Conservation (phyloP, 148 eudicot genomes). For the Polygonum maritimum region DNA sequence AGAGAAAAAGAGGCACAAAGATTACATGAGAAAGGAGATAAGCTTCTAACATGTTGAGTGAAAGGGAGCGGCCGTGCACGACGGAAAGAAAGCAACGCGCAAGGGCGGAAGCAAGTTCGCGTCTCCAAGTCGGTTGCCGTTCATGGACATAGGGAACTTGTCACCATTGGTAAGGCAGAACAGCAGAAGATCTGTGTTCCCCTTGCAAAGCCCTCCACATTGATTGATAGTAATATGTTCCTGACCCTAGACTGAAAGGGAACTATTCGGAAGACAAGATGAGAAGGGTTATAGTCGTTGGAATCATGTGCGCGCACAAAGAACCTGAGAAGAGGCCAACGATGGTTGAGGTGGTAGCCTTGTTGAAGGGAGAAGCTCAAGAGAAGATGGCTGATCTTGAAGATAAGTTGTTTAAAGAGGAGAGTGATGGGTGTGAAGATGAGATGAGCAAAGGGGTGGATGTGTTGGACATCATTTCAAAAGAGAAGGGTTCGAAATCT, state of each 20-base stretch:
- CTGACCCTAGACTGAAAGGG: constrained; percentile 58
- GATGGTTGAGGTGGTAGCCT: constrained; percentile 65
- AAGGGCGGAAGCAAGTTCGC: too few relatives aligned
- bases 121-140: constrained; percentile 38
- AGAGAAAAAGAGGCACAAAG: constrained; percentile 10
- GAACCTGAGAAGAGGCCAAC: constrained; percentile 69
- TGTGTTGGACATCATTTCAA: not conserved
- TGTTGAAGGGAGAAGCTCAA: constrained; percentile 58
- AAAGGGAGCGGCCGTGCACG: constrained; percentile 19
- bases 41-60: constrained; percentile 19
- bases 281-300: constrained; percentile 43
- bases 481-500: constrained; percentile 8
- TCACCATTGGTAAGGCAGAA: constrained; percentile 45
- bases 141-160: constrained; percentile 52
- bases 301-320: constrained; percentile 54
- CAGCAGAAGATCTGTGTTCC: constrained; percentile 32
- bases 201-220: too few relatives aligned
- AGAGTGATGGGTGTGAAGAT: constrained; percentile 7
- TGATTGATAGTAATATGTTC: too few relatives aligned
- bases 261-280: constrained; percentile 59
- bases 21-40: constrained; percentile 63
- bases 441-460: constrained; percentile 15
- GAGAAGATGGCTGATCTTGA: constrained; percentile 44
- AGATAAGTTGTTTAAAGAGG: constrained; percentile 39
- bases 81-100: too few relatives aligned